These are phyloP conservation scores for Ophiostoma pallidulum DNA, from an alignment of 2,329 filamentous ascomycete genomes.

Conservation along the genomic window DNA sequence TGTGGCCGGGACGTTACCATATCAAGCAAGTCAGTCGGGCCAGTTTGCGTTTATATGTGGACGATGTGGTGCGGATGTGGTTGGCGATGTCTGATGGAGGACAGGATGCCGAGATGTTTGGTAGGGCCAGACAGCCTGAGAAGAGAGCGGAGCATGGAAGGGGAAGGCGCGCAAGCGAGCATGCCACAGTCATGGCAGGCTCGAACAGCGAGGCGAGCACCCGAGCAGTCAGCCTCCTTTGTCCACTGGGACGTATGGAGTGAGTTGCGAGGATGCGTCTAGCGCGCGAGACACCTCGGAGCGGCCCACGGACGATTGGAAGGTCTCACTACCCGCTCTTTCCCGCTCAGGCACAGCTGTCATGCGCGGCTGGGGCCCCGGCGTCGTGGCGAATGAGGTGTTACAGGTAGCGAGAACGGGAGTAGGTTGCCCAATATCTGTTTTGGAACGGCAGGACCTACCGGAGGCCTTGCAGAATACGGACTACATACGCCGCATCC, in stretches of 20 bases:
- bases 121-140: neutral
- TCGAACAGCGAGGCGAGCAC: neutral
- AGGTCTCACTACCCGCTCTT: too few species aligned
- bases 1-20: neutral
- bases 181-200: neutral
- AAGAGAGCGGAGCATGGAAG: neutral
- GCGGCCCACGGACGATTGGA: too few species aligned
- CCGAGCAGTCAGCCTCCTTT: too few species aligned
- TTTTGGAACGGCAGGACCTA: neutral
- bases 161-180: neutral
- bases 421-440: slow-evolving; percentile 5
- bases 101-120: neutral
- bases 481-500: neutral
- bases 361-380: too few species aligned
- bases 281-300: too few species aligned
- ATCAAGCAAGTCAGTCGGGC: neutral
- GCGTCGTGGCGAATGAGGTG: slow-evolving; percentile 16
- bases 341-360: too few species aligned
- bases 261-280: too few species aligned
- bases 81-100: too few species aligned
- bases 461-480: neutral
- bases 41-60: slow-evolving; percentile 3
- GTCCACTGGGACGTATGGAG: too few species aligned
- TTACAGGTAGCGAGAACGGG: slow-evolving; percentile 17
- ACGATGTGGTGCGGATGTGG: too few species aligned